These are phyloP conservation scores for Phytophthora lateralis DNA, from an alignment of 352 stramenopile species.

Conservation along the genomic window DNA sequence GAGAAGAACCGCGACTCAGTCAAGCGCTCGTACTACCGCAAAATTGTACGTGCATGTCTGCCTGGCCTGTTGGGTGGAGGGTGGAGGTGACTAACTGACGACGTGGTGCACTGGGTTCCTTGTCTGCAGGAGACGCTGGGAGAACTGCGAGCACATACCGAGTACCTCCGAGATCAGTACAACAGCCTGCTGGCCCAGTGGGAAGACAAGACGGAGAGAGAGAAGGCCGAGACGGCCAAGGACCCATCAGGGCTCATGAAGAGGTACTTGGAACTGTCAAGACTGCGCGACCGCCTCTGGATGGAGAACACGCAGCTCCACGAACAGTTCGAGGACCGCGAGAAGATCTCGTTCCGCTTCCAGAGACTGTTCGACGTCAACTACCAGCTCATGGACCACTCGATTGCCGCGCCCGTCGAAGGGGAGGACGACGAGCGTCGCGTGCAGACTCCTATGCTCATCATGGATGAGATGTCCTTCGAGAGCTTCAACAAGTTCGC, in stretches of 20 bases:
- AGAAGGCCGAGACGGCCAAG: constrained; percentile 35
- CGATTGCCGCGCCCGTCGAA: constrained; percentile 36
- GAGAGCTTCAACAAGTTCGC: constrained; percentile 54
- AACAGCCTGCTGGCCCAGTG: constrained; percentile 47
- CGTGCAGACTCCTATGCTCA: constrained; percentile 54
- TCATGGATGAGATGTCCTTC: constrained; percentile 68
- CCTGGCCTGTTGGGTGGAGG: neutral
- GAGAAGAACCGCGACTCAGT: constrained; percentile 67
- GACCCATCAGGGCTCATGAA: constrained; percentile 49
- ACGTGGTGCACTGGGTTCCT: neutral
- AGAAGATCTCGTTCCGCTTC: constrained; percentile 58
- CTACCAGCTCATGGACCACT: constrained; percentile 67
- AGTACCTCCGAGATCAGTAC: constrained; percentile 57
- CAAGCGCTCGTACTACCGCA: constrained; percentile 59
- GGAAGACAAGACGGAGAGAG: constrained; percentile 43
- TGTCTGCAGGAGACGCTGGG: constrained; percentile 46
- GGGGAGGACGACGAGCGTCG: constrained; percentile 34
- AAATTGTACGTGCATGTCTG: constrained; percentile 38
- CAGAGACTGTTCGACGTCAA: constrained; percentile 64
- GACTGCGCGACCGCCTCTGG: constrained; percentile 55
- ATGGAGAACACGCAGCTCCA: constrained; percentile 60
- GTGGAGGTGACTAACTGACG: neutral
- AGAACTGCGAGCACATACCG: constrained; percentile 46
- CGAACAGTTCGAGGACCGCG: constrained; percentile 55
- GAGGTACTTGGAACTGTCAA: constrained; percentile 51